These are phyloP conservation scores for Pichia sp. DNA, from an alignment of 1,139 yeast genomes.

Conservation along the genomic window DNA sequence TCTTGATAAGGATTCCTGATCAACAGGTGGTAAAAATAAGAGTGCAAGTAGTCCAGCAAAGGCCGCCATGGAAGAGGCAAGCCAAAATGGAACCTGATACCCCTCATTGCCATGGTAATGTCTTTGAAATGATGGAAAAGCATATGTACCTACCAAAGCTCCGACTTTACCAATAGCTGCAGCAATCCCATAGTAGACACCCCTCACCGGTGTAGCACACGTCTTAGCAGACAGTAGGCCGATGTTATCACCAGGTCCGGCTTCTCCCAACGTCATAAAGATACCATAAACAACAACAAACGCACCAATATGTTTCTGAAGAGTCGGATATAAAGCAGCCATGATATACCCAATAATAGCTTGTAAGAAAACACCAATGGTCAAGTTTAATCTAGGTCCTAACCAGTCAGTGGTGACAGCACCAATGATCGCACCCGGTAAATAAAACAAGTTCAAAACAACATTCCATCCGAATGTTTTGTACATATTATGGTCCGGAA, in stretches of 20 bases:
- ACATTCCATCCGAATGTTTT: conserved; percentile 90
- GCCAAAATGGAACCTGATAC: conserved; percentile 68
- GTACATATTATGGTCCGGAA: conserved; percentile 58
- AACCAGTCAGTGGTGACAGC: conserved; percentile 73
- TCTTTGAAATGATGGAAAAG: conserved; percentile 51
- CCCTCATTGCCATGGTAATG: conserved; percentile 36
- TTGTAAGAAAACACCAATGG: conserved; percentile 62
- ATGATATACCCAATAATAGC: conserved; percentile 78
- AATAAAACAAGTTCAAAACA: conserved; percentile 76
- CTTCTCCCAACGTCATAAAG: conserved; percentile 80
- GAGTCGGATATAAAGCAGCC: conserved; percentile 62
- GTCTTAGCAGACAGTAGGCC: conserved; percentile 86
- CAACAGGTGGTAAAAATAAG: conserved; percentile 71
- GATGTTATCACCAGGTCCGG: conserved; percentile 94
- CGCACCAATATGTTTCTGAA: conserved; percentile 60
- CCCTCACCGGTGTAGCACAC: conserved; percentile 80
- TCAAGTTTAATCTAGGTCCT: conserved; percentile 80
- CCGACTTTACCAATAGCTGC: conserved; percentile 91
- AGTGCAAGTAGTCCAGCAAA: conserved; percentile 64
- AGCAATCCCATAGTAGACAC: conserved; percentile 84
- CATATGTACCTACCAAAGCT: conserved; percentile 85
- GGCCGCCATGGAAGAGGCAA: conserved; percentile 69
- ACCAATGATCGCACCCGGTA: conserved; percentile 87
- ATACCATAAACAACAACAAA: conserved; percentile 85
- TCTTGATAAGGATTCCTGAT: conserved; percentile 70